Evolutionary conservation across 192 early-diverging fungal genomes (phyloP).

Genomic region (Lunasporangiospora selenospora): DNA sequence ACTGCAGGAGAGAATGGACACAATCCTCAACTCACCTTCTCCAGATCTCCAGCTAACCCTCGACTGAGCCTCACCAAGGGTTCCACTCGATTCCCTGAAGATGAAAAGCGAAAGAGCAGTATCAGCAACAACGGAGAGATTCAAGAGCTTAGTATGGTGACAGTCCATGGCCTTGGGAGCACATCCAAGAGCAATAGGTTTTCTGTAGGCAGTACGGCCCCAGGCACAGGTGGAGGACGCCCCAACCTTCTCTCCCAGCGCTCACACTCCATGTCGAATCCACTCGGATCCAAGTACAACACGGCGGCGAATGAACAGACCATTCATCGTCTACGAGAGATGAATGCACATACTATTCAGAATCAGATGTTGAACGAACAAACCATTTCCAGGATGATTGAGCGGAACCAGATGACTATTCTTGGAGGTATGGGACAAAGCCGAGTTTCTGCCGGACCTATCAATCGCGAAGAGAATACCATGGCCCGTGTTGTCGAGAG

Average conservation of each 20-base stretch:
- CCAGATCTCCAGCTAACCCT: slow-evolving; percentile 5
- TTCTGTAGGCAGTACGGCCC: not conserved
- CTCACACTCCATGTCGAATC: slow-evolving; percentile 28
- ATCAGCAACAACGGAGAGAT: too few relatives aligned
- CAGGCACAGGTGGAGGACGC: slow-evolving; percentile 5
- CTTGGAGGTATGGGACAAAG: slow-evolving; percentile 55
- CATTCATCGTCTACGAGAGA: slow-evolving; percentile 59
- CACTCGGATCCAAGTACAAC: slow-evolving; percentile 17
- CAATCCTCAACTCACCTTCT: not conserved
- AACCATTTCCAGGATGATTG: slow-evolving; percentile 77
- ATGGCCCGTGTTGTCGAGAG: slow-evolving; percentile 70
- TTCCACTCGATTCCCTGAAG: slow-evolving; percentile 1
- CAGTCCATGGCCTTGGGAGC: slow-evolving; percentile 16
- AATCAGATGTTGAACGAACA: slow-evolving; percentile 67
- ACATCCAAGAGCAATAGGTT: slow-evolving; percentile 5
- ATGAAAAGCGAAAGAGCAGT: not conserved
- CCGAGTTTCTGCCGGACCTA: slow-evolving; percentile 24
- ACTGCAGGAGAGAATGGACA: not conserved
- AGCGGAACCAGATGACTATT: slow-evolving; percentile 66
- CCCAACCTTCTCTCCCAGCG: slow-evolving; percentile 39
- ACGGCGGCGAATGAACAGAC: slow-evolving; percentile 49
- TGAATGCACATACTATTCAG: slow-evolving; percentile 63
- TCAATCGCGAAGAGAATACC: slow-evolving; percentile 58
- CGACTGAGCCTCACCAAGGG: slow-evolving; percentile 9
- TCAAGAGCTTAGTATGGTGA: slow-evolving; percentile 10